Percentiles rank a stretch among this genome's conserved stretches.
Evolutionary conservation across 2,329 filamentous ascomycete genomes (phyloP).

Genomic region (Calonectria henricotiae): DNA sequence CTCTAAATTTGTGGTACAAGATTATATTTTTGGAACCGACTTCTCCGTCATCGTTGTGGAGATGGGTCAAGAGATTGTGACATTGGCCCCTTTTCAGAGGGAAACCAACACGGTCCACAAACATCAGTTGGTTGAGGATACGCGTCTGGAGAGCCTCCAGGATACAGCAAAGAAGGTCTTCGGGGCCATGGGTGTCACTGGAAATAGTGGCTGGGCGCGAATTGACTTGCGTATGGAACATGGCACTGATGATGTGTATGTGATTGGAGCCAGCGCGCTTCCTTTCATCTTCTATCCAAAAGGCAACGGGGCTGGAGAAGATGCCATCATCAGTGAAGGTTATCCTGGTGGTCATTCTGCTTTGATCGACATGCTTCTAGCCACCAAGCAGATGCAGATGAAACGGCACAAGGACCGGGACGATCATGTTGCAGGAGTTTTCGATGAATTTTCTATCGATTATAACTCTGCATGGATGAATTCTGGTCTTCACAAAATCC

Average conservation of each 20-base stretch:
- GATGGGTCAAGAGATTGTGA: constrained; percentile 2
- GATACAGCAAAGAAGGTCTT: not conserved
- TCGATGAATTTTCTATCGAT: not conserved
- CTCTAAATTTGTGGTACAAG: not conserved
- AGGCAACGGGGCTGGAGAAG: not conserved
- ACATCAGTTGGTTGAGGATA: not conserved
- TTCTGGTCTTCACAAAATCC: not conserved
- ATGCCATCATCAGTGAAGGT: not conserved
- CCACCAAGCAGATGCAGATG: constrained; percentile 16
- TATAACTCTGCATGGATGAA: not conserved
- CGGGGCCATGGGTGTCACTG: not conserved
- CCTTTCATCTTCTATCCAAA: not conserved
- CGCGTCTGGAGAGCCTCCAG: not conserved
- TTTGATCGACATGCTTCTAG: not conserved
- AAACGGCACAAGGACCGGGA: not conserved
- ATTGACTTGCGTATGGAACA: not conserved
- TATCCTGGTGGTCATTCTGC: not conserved
- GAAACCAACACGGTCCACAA: not conserved
- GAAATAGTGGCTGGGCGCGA: not conserved
- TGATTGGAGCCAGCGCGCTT: not conserved
- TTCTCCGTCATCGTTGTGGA: not conserved
- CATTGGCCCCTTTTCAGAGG: not conserved
- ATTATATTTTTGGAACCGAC: too few relatives aligned
- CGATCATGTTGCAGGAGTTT: not conserved
- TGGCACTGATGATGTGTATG: not conserved